Percentiles rank a stretch among this genome's conserved stretches.
Evolutionary conservation across 2,329 filamentous ascomycete species (phyloP).

Genomic region (Diaporthe eres): DNA sequence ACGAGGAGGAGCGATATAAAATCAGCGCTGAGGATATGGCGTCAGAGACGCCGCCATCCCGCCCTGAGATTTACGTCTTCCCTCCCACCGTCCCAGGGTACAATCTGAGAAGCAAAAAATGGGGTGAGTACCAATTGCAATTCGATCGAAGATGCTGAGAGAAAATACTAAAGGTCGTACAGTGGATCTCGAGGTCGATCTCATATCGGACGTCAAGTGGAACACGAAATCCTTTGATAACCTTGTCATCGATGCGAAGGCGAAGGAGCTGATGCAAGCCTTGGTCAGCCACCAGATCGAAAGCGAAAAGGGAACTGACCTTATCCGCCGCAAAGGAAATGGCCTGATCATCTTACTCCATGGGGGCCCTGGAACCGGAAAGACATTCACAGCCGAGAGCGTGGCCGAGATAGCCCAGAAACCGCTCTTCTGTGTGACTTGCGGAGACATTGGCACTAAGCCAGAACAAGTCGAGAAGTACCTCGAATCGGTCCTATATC

Average conservation of each 20-base stretch:
- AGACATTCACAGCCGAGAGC: slow-evolving; percentile 54
- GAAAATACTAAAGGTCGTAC: too few relatives aligned
- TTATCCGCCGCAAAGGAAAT: slow-evolving; percentile 53
- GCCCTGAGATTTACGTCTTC: too few relatives aligned
- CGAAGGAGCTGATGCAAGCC: slow-evolving; percentile 49
- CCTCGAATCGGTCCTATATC: slow-evolving; percentile 48
- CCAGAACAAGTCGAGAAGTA: slow-evolving; percentile 50
- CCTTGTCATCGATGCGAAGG: slow-evolving; percentile 43
- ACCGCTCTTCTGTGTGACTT: slow-evolving; percentile 55
- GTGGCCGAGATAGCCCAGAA: slow-evolving; percentile 54
- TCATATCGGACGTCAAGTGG: slow-evolving; percentile 43
- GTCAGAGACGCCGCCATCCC: too few relatives aligned
- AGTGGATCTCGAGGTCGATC: slow-evolving; percentile 45
- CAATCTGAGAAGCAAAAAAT: too few relatives aligned
- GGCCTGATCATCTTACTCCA: slow-evolving; percentile 54
- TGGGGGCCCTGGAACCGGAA: slow-evolving; percentile 53
- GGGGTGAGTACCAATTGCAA: too few relatives aligned
- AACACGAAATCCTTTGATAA: slow-evolving; percentile 44
- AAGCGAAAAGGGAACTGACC: slow-evolving; percentile 48
- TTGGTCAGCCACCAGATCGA: slow-evolving; percentile 46
- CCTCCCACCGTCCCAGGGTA: too few relatives aligned
- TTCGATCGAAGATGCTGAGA: too few relatives aligned
- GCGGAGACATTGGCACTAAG: slow-evolving; percentile 53
- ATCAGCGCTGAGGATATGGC: too few relatives aligned
- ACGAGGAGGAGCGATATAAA: too few relatives aligned